Conservation (phyloP, 169 alveolate genomes). For the Fabrea salina region DNA sequence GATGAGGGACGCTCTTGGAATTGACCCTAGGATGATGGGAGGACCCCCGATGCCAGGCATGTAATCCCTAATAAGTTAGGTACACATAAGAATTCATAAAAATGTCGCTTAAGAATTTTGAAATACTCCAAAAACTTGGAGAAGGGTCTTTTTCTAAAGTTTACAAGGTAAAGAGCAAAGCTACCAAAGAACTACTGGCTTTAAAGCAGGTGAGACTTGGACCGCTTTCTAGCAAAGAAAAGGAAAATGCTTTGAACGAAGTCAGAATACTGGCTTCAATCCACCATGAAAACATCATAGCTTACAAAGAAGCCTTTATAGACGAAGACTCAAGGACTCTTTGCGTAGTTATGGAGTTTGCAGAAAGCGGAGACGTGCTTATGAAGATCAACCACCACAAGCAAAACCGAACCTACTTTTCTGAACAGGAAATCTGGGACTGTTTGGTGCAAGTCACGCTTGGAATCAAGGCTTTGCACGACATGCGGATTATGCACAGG, state of each 20-base stretch:
- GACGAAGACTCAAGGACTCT: background rate
- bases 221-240: slow-evolving; percentile 49
- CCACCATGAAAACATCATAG: too few relatives aligned
- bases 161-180: slow-evolving; percentile 54
- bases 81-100: too few relatives aligned
- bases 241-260: slow-evolving; percentile 73
- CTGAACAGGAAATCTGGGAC: slow-evolving; percentile 57
- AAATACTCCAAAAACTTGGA: slow-evolving; percentile 45
- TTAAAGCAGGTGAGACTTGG: slow-evolving; percentile 51
- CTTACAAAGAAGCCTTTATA: slow-evolving; percentile 10
- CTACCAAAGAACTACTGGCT: slow-evolving; percentile 49
- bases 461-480: slow-evolving; percentile 79
- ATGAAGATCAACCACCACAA: slow-evolving; percentile 31
- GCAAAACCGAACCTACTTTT: slow-evolving; percentile 33
- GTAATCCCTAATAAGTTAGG: too few relatives aligned
- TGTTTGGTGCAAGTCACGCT: slow-evolving; percentile 46
- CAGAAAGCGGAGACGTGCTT: slow-evolving; percentile 52
- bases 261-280: slow-evolving; percentile 70
- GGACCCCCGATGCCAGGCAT: slow-evolving; percentile 10
- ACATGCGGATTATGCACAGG: slow-evolving; percentile 76
- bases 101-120: slow-evolving; percentile 47
- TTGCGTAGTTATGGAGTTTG: slow-evolving; percentile 30
- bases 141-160: slow-evolving; percentile 59
- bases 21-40: slow-evolving; percentile 18
- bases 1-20: slow-evolving; percentile 14